Conservation (phyloP, 2,329 filamentous ascomycete species). For the Leptographium wingfieldii region DNA sequence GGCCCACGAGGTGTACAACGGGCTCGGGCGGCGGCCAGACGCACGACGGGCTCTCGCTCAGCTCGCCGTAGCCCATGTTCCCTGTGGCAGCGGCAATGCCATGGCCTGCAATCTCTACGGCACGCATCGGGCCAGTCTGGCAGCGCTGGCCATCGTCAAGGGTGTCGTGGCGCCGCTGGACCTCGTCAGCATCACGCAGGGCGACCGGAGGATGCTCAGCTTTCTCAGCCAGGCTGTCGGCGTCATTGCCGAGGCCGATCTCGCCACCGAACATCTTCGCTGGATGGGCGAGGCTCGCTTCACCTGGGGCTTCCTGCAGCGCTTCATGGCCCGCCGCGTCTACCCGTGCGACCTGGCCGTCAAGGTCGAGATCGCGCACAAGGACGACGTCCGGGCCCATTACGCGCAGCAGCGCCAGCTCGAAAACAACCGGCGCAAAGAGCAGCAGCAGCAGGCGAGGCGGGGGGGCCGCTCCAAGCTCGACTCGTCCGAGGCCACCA, state of each 20-base stretch:
- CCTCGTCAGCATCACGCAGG: constrained; percentile 77
- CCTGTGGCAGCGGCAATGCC: constrained; percentile 88
- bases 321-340: constrained; percentile 60
- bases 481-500: constrained; percentile 1
- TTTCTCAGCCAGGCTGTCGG: constrained; percentile 87
- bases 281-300: constrained; percentile 90
- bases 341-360: constrained; percentile 86
- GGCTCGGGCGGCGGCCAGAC: constrained; percentile 64
- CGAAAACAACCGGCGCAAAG: neutral
- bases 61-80: constrained; percentile 74
- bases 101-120: constrained; percentile 85
- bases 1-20: constrained; percentile 90
- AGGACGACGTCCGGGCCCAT: constrained; percentile 58
- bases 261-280: constrained; percentile 79
- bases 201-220: constrained; percentile 58
- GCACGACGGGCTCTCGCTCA: constrained; percentile 61
- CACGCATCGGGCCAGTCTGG: constrained; percentile 59
- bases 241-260: constrained; percentile 78
- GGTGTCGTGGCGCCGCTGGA: constrained; percentile 76
- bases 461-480: constrained; percentile 1
- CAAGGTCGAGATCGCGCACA: constrained; percentile 69
- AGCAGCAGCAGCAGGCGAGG: neutral
- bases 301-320: constrained; percentile 68
- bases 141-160: constrained; percentile 77
- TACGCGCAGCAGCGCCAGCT: constrained; percentile 30